Base-by-base conservation (phyloP, 331 rosid genomes). In the Malus hybrid region DNA sequence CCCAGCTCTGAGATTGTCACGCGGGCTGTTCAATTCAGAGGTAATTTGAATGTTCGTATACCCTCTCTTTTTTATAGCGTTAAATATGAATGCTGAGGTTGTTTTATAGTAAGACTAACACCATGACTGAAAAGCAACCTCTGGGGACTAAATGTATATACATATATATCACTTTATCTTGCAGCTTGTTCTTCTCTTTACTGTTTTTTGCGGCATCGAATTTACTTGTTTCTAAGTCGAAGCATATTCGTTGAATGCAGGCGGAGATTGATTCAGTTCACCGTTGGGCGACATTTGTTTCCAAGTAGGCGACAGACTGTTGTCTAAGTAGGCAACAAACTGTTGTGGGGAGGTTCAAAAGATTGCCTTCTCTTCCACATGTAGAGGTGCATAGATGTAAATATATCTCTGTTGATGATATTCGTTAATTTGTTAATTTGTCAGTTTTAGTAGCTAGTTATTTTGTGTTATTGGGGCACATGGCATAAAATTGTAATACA, bases 351-450 rank as follows among this genome's bases (percentile, higher is more conserved):
- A 61, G 81, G 36, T 50, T 16, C n/a, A 66, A 79, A 75, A 80
- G 79, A 78, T 79, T 77, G 79, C 70, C 19, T 74, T 76, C 77
- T 67, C 74, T 9, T 56, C 71, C 57, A 61, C 84, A 59, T 73
- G 80, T 83, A 77, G 79, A 61, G 79, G 76, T 74, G 82, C 82
- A 80, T 57, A 67, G 70, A 9, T 89, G 93, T 91, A 89, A 83
- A 91, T 89, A 80, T 77, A 71, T 74, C 57, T 50, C 72, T 78
- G 46, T 24, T 66, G 76, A 27, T 29, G 70, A 61, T 42, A 2
- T 39, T 39, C 4, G 44, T 39, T 39, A 39, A 69, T 81, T 83
- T 81, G 55, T 72, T 76, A 11, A 67, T 67, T 32, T 72, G 50
- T 72, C 72, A 72, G 76, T 76, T 80, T 73, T 81, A 77, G 66